phyloP scores from a whole-genome alignment of 2,329 filamentous ascomycete genomes.

The Emmonsiellopsis sp. region DNA sequence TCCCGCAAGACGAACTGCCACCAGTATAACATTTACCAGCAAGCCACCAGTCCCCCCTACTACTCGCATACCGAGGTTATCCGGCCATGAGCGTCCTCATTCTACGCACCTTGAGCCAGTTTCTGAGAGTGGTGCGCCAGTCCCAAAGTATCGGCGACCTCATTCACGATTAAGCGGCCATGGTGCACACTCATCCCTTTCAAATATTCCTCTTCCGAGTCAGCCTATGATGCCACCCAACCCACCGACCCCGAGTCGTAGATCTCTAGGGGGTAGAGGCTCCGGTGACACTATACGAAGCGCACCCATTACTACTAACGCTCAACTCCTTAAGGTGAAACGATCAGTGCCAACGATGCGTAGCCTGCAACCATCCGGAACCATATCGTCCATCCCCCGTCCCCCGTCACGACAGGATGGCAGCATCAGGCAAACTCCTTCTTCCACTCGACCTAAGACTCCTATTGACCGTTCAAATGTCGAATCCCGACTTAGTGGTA shows the following conservation, averaged over 20 bases:
- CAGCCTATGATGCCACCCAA: conserved; percentile 49
- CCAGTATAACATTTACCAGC: conserved; percentile 86
- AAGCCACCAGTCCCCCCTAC: conserved; percentile 45
- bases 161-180: conserved; percentile 58
- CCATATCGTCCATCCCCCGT: conserved; percentile 24
- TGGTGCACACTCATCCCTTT: conserved; percentile 58
- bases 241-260: conserved; percentile 52
- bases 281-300: conserved; percentile 27
- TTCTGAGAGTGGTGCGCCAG: conserved; percentile 73
- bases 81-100: conserved; percentile 59
- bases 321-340: conserved; percentile 49
- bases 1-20: conserved; percentile 60
- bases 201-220: conserved; percentile 53
- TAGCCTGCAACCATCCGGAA: conserved; percentile 27
- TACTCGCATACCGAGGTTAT: conserved; percentile 72
- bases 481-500: conserved; percentile 29
- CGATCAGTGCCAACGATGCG: conserved; percentile 52
- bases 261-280: conserved; percentile 42
- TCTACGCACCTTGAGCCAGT: conserved; percentile 77
- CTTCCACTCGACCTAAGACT: conserved; percentile 53
- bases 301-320: conserved; percentile 43
- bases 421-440: conserved; percentile 19
- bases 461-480: conserved; percentile 50
- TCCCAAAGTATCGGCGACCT: conserved; percentile 52
- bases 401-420: conserved; percentile 30